Conservation (phyloP, 2,329 filamentous ascomycete genomes). For the Venturia carpophila region DNA sequence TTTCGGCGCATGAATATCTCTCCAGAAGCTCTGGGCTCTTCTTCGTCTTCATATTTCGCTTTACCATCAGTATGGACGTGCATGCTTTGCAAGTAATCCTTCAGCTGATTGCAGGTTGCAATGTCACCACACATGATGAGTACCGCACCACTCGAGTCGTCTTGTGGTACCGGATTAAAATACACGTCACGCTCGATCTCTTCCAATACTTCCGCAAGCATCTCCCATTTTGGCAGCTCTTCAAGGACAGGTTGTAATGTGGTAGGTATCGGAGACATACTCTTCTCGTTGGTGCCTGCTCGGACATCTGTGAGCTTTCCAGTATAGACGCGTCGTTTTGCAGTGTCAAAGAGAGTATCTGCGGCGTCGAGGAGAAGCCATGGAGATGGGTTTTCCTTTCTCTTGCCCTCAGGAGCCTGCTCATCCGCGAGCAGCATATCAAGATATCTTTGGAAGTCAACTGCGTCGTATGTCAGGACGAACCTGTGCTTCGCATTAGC, state of each 20-base stretch:
- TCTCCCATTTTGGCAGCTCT: conserved; percentile 87
- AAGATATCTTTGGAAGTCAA: conserved; percentile 85
- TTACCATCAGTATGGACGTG: conserved; percentile 49
- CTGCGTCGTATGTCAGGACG: conserved; percentile 77
- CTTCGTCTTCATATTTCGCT: conserved; percentile 39
- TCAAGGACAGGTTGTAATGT: conserved; percentile 75
- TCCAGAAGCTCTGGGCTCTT: conserved; percentile 43
- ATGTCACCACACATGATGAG: conserved; percentile 93
- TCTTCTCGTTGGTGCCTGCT: conserved; percentile 28
- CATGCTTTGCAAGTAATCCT: conserved; percentile 89
- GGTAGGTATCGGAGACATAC: conserved; percentile 42
- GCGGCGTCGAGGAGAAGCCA: conserved; percentile 96
- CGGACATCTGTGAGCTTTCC: conserved; percentile 53
- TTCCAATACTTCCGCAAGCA: conserved; percentile 81
- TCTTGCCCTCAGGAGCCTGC: conserved; percentile 79
- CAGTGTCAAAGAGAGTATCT: conserved; percentile 86
- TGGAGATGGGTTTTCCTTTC: conserved; percentile 78
- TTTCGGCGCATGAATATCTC: conserved; percentile 78
- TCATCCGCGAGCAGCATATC: conserved; percentile 91
- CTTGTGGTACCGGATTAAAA: conserved; percentile 65
- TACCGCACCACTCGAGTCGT: conserved; percentile 85
- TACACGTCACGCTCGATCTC: conserved; percentile 90
- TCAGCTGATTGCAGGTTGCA: conserved; percentile 75
- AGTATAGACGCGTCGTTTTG: conserved; percentile 79
- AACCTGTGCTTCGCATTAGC: conserved; percentile 33